Conservation (phyloP, 2,329 filamentous ascomycete species). For the Macrophomina pseudophaseolina region DNA sequence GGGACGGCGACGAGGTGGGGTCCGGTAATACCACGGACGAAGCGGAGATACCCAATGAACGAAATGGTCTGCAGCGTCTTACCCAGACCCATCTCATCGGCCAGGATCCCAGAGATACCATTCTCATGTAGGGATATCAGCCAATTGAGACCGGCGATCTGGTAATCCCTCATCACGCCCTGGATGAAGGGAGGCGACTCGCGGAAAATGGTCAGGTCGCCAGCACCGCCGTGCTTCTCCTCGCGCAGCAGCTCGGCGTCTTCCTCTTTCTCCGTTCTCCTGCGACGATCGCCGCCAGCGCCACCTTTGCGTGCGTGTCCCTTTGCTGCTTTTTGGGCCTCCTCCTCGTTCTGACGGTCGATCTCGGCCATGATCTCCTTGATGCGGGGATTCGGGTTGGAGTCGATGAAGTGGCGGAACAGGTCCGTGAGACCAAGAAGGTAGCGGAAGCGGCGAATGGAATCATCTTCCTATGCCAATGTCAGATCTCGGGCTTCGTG, state of each 20-base stretch:
- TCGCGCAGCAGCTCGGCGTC: constrained; percentile 87
- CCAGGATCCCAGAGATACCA: constrained; percentile 95
- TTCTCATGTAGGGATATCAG: constrained; percentile 97
- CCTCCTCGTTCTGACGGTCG: constrained; percentile 83
- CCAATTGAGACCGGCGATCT: constrained; percentile 95
- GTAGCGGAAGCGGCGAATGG: constrained; percentile 91
- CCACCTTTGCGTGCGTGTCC: constrained; percentile 81
- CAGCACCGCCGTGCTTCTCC: constrained; percentile 84
- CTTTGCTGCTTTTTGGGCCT: constrained; percentile 73
- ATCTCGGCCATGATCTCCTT: constrained; percentile 94
- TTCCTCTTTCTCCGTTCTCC: constrained; percentile 96
- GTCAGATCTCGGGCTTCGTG: not conserved
- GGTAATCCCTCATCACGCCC: constrained; percentile 93
- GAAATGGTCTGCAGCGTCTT: constrained; percentile 98
- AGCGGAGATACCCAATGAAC: constrained; percentile 92
- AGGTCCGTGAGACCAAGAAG: constrained; percentile 92
- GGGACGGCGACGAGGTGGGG: constrained; percentile 92
- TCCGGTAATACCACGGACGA: constrained; percentile 85
- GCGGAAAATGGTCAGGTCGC: constrained; percentile 82
- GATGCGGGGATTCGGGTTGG: constrained; percentile 93
- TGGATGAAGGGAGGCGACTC: constrained; percentile 92
- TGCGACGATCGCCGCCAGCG: constrained; percentile 75
- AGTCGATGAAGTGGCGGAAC: constrained; percentile 98
- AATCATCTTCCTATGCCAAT: constrained; percentile 79
- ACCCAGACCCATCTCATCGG: constrained; percentile 97